These are phyloP conservation scores for Chamaecrista fasciculata DNA, from an alignment of 306 rosid species.

Conservation along the genomic window DNA sequence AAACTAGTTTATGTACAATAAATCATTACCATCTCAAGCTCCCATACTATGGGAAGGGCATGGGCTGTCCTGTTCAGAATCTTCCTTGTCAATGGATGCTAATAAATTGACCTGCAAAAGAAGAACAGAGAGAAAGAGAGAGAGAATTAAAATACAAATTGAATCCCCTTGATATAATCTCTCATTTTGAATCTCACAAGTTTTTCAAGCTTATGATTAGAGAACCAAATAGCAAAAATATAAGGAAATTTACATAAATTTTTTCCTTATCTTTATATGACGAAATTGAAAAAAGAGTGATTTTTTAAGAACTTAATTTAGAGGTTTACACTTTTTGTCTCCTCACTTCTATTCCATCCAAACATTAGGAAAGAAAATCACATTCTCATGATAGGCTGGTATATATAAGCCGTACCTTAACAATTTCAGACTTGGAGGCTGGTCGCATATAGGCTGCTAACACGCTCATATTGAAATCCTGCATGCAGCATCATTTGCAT, in stretches of 20 bases:
- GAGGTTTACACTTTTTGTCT: not conserved
- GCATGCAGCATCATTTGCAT: constrained; percentile 31
- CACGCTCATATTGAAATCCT: constrained; percentile 86
- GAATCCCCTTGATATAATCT: not conserved
- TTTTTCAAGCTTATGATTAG: no score
- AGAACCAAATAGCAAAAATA: no score
- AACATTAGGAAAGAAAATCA: no score
- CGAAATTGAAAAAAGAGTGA: no score
- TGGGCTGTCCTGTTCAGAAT: constrained; percentile 27
- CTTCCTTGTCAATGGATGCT: constrained; percentile 51
- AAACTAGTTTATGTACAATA: constrained; percentile 18
- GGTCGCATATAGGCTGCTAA: constrained; percentile 79
- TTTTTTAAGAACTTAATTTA: no score
- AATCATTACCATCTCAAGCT: constrained; percentile 42
- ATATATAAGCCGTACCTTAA: constrained; percentile 81
- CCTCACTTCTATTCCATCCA: not conserved
- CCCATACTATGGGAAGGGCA: constrained; percentile 57
- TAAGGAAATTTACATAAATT: no score
- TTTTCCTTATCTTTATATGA: no score
- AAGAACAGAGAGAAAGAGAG: not conserved
- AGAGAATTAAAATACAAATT: not conserved
- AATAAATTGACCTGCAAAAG: constrained; percentile 62
- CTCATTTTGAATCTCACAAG: constrained; percentile 16
- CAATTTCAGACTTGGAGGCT: constrained; percentile 71
- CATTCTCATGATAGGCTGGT: no score